Evolutionary conservation across 768 basidiomycete species (phyloP).

Genomic region (Boletus insuetus): DNA sequence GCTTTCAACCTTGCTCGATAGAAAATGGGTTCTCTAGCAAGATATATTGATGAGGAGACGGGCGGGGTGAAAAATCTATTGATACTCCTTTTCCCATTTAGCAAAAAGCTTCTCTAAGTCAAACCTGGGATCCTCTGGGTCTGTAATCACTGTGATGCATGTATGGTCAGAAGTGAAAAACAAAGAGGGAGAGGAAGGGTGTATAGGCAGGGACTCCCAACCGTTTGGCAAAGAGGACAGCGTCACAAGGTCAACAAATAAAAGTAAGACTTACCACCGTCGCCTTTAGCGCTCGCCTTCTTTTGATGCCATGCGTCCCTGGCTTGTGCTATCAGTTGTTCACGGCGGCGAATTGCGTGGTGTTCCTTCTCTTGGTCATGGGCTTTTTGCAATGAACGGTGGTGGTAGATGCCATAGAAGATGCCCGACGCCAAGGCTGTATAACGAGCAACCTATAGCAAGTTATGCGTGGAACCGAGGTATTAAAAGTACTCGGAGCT

Average conservation of each 20-base stretch:
- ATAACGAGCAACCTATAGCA: constrained; percentile 84
- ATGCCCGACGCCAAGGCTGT: constrained; percentile 86
- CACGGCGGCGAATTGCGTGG: constrained; percentile 68
- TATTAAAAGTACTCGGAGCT: not conserved
- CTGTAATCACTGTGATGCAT: constrained; percentile 66
- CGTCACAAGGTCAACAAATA: not conserved
- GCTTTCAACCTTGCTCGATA: constrained; percentile 11
- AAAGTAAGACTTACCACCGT: constrained; percentile 49
- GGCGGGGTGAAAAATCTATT: constrained; percentile 38
- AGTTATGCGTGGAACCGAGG: not conserved
- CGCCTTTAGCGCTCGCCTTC: constrained; percentile 50
- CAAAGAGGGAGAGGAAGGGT: not conserved
- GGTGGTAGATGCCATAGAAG: constrained; percentile 90
- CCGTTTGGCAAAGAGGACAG: too few relatives aligned
- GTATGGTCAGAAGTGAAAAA: constrained; percentile 10
- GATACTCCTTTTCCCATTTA: constrained; percentile 69
- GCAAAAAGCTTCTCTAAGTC: constrained; percentile 89
- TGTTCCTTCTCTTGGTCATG: constrained; percentile 76
- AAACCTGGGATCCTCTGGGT: constrained; percentile 94
- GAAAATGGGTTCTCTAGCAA: constrained; percentile 23
- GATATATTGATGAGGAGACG: constrained; percentile 25
- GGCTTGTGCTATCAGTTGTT: constrained; percentile 79
- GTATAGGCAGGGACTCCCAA: not conserved
- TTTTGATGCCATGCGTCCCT: constrained; percentile 89
- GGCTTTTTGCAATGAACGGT: constrained; percentile 80